Evolutionary conservation across 169 alveolate genomes (phyloP).

Genomic region (Cryptosporidium ubiquitum): DNA sequence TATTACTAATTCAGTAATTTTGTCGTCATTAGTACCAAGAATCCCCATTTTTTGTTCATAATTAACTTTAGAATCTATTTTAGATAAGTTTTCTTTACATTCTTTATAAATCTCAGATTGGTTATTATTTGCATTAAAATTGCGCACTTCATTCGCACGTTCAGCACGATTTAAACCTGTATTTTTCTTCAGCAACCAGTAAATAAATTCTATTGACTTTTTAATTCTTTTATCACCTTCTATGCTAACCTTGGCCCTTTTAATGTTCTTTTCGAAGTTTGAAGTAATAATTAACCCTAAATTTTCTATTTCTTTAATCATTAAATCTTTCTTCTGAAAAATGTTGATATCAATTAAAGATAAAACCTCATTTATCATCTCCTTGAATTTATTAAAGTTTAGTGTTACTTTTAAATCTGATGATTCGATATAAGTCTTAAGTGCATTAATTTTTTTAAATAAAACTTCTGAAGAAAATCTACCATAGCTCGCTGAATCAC

Average conservation of each 20-base stretch:
- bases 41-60: not conserved
- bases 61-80: not conserved
- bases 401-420: not conserved
- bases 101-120: not conserved
- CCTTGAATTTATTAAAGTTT: not conserved
- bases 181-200: not conserved
- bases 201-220: not conserved
- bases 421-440: not conserved
- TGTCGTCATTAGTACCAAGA: not conserved
- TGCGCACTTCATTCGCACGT: not conserved
- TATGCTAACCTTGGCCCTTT: not conserved
- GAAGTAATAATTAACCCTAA: not conserved
- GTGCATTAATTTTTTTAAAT: not conserved
- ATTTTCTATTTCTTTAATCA: not conserved
- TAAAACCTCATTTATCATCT: not conserved
- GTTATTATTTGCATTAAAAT: not conserved
- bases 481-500: not conserved
- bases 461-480: not conserved
- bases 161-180: not conserved
- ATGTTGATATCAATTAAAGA: not conserved
- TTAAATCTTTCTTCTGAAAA: not conserved
- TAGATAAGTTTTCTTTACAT: not conserved
- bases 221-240: not conserved
- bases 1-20: not conserved
- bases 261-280: not conserved